Percentiles rank a stretch among this genome's conserved stretches.
These are phyloP conservation scores for Quercus lobata DNA, from an alignment of 331 rosid species.

Conservation along the genomic window DNA sequence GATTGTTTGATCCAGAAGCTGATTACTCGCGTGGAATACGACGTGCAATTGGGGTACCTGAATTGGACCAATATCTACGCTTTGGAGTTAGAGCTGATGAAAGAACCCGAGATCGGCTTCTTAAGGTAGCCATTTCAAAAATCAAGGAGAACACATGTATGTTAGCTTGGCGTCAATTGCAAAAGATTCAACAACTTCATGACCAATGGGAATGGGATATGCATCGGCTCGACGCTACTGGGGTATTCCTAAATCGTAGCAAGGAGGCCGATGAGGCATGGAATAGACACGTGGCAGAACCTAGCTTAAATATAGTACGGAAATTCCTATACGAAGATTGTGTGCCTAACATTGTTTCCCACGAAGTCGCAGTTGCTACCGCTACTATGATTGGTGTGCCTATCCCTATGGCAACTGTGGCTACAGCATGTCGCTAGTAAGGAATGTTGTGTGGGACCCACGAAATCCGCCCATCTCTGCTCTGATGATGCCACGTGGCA, in stretches of 20 bases:
- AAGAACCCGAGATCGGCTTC: conserved; percentile 18
- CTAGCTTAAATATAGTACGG: conserved; percentile 30
- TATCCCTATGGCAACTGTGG: conserved; percentile 20
- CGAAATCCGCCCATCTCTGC: conserved; percentile 18
- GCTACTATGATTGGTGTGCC: background rate
- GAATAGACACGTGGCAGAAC: conserved; percentile 47
- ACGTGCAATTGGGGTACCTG: conserved; percentile 81
- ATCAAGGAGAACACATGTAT: conserved; percentile 57
- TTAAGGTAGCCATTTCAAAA: conserved; percentile 45
- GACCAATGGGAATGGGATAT: conserved; percentile 41
- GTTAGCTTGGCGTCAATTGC: conserved; percentile 54
- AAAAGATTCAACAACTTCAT: conserved; percentile 53
- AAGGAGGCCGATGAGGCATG: conserved; percentile 29
- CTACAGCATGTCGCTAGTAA: conserved; percentile 31
- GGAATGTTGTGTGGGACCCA: background rate
- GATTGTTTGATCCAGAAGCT: conserved; percentile 35
- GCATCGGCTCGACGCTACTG: conserved; percentile 68
- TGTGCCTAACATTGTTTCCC: background rate
- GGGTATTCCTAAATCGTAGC: conserved; percentile 16
- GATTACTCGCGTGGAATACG: conserved; percentile 59
- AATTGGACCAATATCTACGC: conserved; percentile 46
- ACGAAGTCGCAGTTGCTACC: background rate
- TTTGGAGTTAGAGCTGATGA: conserved; percentile 32
- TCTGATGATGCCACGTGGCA: conserved; percentile 7
- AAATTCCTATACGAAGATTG: conserved; percentile 37